phyloP scores from a whole-genome alignment of 768 basidiomycete genomes.

The Cantharellus anzutake region DNA sequence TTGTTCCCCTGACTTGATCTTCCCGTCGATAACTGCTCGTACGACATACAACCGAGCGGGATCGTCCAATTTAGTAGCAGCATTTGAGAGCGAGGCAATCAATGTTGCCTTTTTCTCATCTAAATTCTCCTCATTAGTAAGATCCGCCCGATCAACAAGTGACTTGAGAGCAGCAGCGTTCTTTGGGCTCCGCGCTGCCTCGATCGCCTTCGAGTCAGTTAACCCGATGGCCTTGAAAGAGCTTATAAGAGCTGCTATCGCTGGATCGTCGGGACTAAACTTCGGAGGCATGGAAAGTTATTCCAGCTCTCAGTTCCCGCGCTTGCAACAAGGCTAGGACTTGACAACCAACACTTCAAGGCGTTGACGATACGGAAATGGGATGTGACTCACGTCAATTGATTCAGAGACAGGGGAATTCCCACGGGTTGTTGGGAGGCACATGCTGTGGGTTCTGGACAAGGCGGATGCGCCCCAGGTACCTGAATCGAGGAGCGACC shows the following conservation, averaged over 20 bases:
- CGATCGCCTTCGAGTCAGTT: conserved; percentile 53
- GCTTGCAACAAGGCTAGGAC: neutral
- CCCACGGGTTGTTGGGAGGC: no score
- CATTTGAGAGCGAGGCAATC: conserved; percentile 44
- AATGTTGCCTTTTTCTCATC: conserved; percentile 66
- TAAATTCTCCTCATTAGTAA: conserved; percentile 24
- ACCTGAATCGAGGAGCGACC: no score
- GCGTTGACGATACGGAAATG: no score
- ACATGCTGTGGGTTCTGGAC: no score
- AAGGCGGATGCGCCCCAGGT: no score
- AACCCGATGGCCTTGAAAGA: conserved; percentile 68
- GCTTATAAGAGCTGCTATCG: conserved; percentile 23
- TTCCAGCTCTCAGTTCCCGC: neutral
- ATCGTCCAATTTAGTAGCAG: conserved; percentile 40
- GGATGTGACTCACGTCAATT: no score
- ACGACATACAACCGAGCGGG: conserved; percentile 44
- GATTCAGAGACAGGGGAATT: no score
- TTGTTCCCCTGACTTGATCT: conserved; percentile 69
- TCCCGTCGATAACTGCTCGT: conserved; percentile 46
- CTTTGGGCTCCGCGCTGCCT: conserved; percentile 68
- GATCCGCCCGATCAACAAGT: conserved; percentile 39
- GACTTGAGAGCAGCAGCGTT: conserved; percentile 47
- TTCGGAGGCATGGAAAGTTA: conserved; percentile 18
- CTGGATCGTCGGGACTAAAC: conserved; percentile 21
- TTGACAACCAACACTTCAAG: no score